Evolutionary conservation across 495 filamentous ascomycete genomes (phyloP).

Genomic region (Cercophora scortea): DNA sequence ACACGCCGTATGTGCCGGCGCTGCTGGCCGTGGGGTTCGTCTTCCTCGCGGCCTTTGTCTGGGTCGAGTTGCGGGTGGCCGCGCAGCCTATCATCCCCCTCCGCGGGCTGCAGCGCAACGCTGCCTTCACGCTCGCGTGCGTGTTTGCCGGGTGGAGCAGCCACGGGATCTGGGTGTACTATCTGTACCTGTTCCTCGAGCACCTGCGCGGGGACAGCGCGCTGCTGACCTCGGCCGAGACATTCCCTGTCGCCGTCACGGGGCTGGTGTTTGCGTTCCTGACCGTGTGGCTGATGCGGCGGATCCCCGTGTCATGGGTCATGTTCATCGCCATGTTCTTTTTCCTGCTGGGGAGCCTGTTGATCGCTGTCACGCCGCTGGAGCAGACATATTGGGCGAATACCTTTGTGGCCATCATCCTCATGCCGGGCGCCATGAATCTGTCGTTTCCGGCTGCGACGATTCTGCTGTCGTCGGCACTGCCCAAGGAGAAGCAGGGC

Average conservation of each 20-base stretch:
- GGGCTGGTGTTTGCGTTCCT: slow-evolving; percentile 20
- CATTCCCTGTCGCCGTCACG: slow-evolving; percentile 29
- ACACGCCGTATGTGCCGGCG: slow-evolving; percentile 37
- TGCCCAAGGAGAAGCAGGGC: slow-evolving; percentile 54
- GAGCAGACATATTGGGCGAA: slow-evolving; percentile 53
- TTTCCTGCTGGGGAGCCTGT: slow-evolving; percentile 36
- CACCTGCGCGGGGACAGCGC: slow-evolving; percentile 37
- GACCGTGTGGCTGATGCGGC: slow-evolving; percentile 38
- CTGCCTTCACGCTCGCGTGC: slow-evolving; percentile 45
- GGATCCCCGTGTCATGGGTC: slow-evolving; percentile 32
- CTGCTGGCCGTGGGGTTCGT: slow-evolving; percentile 47
- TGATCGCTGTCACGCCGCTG: slow-evolving; percentile 38
- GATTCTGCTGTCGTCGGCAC: slow-evolving; percentile 47
- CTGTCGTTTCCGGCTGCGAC: slow-evolving; percentile 34
- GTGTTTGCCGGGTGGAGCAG: slow-evolving; percentile 52
- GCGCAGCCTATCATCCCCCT: slow-evolving; percentile 47
- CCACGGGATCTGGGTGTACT: slow-evolving; percentile 56
- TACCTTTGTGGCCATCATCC: slow-evolving; percentile 44
- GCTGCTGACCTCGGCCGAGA: slow-evolving; percentile 28
- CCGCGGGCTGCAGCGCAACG: slow-evolving; percentile 36
- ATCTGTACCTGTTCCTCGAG: slow-evolving; percentile 46
- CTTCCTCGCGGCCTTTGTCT: slow-evolving; percentile 40
- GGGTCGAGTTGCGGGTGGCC: slow-evolving; percentile 34
- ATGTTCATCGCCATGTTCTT: slow-evolving; percentile 42
- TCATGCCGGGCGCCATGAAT: slow-evolving; percentile 54